Conservation (phyloP, 2,329 filamentous ascomycete species). For the Ascochyta rabiei region DNA sequence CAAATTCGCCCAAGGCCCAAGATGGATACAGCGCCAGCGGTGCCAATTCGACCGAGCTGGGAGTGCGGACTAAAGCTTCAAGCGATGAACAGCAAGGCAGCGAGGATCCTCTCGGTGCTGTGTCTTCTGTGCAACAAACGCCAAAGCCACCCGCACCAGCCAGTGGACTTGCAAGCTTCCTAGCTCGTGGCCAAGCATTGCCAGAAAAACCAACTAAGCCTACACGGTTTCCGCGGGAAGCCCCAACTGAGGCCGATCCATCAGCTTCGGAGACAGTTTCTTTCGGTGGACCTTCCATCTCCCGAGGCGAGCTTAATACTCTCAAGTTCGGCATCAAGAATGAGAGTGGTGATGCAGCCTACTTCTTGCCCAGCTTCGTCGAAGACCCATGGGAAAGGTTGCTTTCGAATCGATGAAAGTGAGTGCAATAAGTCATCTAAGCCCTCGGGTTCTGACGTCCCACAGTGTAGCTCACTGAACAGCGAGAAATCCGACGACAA, state of each 20-base stretch:
- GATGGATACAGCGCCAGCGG: slow-evolving; percentile 31
- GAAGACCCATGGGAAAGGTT: slow-evolving; percentile 71
- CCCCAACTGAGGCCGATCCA: slow-evolving; percentile 1
- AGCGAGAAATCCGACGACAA: not conserved
- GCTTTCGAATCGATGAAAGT: slow-evolving; percentile 7
- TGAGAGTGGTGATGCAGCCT: slow-evolving; percentile 66
- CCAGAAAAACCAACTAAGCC: slow-evolving; percentile 24
- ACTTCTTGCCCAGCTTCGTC: slow-evolving; percentile 72
- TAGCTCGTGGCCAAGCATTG: slow-evolving; percentile 37
- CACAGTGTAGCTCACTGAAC: not conserved
- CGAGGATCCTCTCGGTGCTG: not conserved
- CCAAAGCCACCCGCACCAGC: slow-evolving; percentile 12
- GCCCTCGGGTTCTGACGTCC: not conserved
- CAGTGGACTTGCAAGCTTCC: slow-evolving; percentile 40
- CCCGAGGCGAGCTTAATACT: slow-evolving; percentile 42
- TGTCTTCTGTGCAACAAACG: not conserved
- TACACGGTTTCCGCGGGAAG: not conserved
- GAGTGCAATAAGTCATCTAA: not conserved
- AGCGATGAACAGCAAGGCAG: slow-evolving; percentile 2
- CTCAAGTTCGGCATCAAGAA: slow-evolving; percentile 51
- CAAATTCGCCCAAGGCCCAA: slow-evolving; percentile 57
- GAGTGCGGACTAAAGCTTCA: slow-evolving; percentile 43
- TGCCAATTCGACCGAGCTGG: slow-evolving; percentile 45
- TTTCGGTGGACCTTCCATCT: slow-evolving; percentile 38
- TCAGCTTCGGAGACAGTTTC: slow-evolving; percentile 27